A percentile compares a stretch with the other conserved stretches of the same genome.
Conservation (phyloP, 805 yeast species). For the Metschnikowia kunwiensis region DNA sequence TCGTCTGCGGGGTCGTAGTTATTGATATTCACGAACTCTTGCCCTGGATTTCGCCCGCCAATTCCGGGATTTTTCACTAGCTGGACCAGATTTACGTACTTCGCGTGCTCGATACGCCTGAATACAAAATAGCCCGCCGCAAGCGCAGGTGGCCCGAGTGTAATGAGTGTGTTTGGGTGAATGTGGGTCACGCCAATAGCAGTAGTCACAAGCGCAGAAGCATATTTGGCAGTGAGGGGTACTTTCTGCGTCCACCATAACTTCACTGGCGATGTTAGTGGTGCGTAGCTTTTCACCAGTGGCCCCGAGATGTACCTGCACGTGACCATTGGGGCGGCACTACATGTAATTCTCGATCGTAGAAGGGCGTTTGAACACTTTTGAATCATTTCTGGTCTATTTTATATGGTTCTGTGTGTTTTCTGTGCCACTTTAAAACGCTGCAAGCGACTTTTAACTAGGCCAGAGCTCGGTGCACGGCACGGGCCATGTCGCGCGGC, state of each 20-base stretch:
- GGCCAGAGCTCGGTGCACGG: too few species aligned
- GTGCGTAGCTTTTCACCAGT: constrained; percentile 32
- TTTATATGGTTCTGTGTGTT: too few species aligned
- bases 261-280: constrained; percentile 24
- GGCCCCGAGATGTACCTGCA: constrained; percentile 19
- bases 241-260: constrained; percentile 27
- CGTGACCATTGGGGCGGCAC: too few species aligned
- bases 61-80: constrained; percentile 9
- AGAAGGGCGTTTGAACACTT: not conserved
- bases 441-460: too few species aligned
- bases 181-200: constrained; percentile 32
- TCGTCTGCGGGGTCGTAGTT: constrained; percentile 34
- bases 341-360: not conserved
- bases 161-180: constrained; percentile 35
- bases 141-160: constrained; percentile 36
- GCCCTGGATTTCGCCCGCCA: not conserved
- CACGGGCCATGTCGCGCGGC: too few species aligned
- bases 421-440: too few species aligned
- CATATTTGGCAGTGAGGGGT: constrained; percentile 29
- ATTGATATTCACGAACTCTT: constrained; percentile 15
- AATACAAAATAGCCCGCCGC: constrained; percentile 27
- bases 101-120: constrained; percentile 14
- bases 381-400: too few species aligned
- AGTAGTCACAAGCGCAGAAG: constrained; percentile 23
- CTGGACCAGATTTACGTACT: constrained; percentile 15